A percentile compares a stretch with the other conserved stretches of the same genome.
Evolutionary conservation across 2,329 filamentous ascomycete genomes (phyloP).

Genomic region (Penicillium sp.): DNA sequence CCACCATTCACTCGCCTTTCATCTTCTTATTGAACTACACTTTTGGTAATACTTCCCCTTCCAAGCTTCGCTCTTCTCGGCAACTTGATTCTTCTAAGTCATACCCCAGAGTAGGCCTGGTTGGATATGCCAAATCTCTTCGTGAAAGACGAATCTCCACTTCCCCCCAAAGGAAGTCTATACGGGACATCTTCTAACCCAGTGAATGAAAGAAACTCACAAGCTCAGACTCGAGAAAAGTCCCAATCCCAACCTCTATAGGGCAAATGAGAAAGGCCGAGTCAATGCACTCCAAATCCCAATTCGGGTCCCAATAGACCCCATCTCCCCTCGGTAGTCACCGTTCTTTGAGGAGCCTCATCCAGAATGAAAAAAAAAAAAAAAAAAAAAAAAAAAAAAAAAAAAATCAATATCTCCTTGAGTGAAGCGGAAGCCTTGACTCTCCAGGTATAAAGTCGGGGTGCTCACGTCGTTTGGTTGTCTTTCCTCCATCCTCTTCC

Average conservation of each 20-base stretch:
- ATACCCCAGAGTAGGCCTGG: not conserved
- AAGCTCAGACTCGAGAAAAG: not conserved
- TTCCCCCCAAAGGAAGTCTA: not conserved
- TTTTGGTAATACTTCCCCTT: not conserved
- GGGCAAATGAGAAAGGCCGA: not conserved
- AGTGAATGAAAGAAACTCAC: not conserved
- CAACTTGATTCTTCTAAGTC: not conserved
- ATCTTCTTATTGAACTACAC: not conserved
- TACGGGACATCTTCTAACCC: not conserved
- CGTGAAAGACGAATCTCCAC: not conserved
- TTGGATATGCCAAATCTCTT: not conserved
- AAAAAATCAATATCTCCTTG: not conserved
- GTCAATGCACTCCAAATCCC: not conserved
- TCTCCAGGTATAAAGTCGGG: not conserved
- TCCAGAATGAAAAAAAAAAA: not conserved
- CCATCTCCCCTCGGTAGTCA: not conserved
- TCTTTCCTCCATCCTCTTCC: constrained; percentile 7
- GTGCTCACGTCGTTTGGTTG: not conserved
- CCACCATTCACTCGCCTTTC: not conserved
- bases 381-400: no score
- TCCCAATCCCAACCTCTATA: not conserved
- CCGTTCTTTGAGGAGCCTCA: not conserved
- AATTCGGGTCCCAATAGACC: not conserved
- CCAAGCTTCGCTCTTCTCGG: not conserved
- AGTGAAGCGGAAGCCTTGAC: not conserved